Base-by-base conservation (phyloP, 129 eudicot genomes). In the Pittosporum tobira region DNA sequence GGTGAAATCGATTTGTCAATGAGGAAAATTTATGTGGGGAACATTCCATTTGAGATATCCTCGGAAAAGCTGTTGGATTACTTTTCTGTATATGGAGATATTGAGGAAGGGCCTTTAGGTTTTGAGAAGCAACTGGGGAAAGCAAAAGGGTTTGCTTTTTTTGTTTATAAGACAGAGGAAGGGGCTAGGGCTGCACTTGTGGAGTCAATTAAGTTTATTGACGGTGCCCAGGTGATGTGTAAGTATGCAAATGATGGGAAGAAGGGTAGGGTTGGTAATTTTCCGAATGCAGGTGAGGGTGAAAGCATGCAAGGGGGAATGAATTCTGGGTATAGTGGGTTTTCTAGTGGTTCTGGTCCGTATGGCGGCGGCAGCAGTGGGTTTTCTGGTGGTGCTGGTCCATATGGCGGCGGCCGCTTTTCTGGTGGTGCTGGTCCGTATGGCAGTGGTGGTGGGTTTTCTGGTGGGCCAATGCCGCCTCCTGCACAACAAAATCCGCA, bases 91-190 rank as follows among this genome's bases (percentile, higher is more conserved):
- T 89, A 74, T 37, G 97, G 97, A 11, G 97, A 89, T 66, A 79
- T 85, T 15, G 97, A 89, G 67, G 97, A 89, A 42, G 95, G 97
- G 28, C 95, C 97, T 12, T 67, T 89, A 58, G 95, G 97, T 80
- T 84, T 89, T 63, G 95, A 89, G 72, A 89, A 85, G 67, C 85
- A 77, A 75, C 71, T 72, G 0, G 97, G 97, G 27, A 89, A 82
- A 60, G 70, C 65, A 0, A 89, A 77, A 40, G 97, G 97, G 10
- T 89, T 89, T 79, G 95, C 95, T 0, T 89, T 89, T 69, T 89
- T 89, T 27, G 93, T 89, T 43, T 89, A 89, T 58, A 85, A 82
- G 69, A 85, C 80, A 0, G 97, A 84, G 70, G 95, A 89, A 38
- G 97, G 97, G 15, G 97, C 97, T 0, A 72, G 84, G 70, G 81